Conservation (phyloP, 352 stramenopile genomes). For the Phytophthora colocasiae region DNA sequence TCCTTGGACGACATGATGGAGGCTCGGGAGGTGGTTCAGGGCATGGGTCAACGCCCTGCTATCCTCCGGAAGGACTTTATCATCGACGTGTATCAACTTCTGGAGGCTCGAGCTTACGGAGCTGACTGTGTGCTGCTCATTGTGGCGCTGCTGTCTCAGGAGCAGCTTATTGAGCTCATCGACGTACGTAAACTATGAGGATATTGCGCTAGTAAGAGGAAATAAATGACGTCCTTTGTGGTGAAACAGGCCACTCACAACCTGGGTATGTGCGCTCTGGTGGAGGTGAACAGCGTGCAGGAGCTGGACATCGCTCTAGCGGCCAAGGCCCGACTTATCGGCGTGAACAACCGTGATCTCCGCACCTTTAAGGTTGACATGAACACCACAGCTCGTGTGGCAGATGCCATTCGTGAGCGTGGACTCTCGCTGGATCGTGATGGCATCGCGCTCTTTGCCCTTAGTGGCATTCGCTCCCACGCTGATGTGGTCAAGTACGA, state of each 20-base stretch:
- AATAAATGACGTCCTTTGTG: slow-evolving; percentile 7
- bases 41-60: slow-evolving; percentile 56
- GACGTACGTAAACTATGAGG: slow-evolving; percentile 37
- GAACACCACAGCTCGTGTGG: slow-evolving; percentile 93
- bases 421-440: slow-evolving; percentile 74
- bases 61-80: slow-evolving; percentile 97
- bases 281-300: slow-evolving; percentile 96
- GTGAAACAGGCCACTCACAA: slow-evolving; percentile 73
- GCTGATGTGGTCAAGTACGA: slow-evolving; percentile 93
- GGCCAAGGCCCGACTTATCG: slow-evolving; percentile 94
- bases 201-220: background rate
- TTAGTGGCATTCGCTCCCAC: slow-evolving; percentile 96
- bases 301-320: slow-evolving; percentile 96
- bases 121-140: slow-evolving; percentile 98
- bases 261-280: slow-evolving; percentile 97
- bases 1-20: slow-evolving; percentile 88
- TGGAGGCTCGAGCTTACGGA: slow-evolving; percentile 94
- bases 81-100: slow-evolving; percentile 94
- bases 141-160: slow-evolving; percentile 90
- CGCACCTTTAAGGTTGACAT: slow-evolving; percentile 99
- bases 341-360: slow-evolving; percentile 99
- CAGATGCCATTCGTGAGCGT: slow-evolving; percentile 77
- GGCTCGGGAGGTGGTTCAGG: slow-evolving; percentile 60
- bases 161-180: slow-evolving; percentile 67
- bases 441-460: slow-evolving; percentile 90